Evolutionary conservation across 257 asterid species (phyloP).

Genomic region (Capsicum chinense): DNA sequence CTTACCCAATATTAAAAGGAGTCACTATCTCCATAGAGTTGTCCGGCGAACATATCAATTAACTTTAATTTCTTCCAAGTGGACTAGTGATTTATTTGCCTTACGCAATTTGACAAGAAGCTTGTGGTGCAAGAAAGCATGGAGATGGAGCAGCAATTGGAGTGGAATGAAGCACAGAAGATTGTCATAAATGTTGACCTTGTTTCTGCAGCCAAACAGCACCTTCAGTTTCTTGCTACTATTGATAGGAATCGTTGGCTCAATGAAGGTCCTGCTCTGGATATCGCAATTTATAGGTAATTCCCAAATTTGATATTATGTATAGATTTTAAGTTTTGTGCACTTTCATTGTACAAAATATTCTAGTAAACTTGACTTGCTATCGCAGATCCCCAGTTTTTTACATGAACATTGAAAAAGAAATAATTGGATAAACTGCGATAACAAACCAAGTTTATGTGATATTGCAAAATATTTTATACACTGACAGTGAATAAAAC

Average conservation of each 20-base stretch:
- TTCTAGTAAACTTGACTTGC: too few species aligned
- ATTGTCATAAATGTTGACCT: constrained; percentile 69
- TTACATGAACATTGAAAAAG: too few species aligned
- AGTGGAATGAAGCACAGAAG: constrained; percentile 88
- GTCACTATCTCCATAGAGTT: constrained; percentile 24
- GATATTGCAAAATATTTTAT: too few species aligned
- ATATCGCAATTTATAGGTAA: constrained; percentile 76
- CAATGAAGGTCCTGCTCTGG: constrained; percentile 63
- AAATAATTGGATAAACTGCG: too few species aligned
- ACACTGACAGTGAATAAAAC: too few species aligned
- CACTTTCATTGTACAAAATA: too few species aligned
- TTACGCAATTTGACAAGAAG: not conserved
- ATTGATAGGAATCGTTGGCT: constrained; percentile 92
- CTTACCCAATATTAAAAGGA: not conserved
- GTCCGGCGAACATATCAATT: not conserved
- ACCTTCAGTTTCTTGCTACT: constrained; percentile 76
- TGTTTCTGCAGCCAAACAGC: constrained; percentile 72
- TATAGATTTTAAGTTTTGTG: too few species aligned
- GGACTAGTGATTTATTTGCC: too few species aligned
- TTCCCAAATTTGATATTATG: not conserved
- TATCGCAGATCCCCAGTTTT: too few species aligned
- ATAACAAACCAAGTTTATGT: too few species aligned
- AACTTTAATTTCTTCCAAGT: too few species aligned
- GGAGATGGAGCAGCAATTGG: constrained; percentile 76
- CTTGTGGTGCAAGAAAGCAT: constrained; percentile 32